Evolutionary conservation across 139 green algal genomes (phyloP), one percentile per base, ranked within the genome.

Genomic region (Tetradesmus lagerheimii): DNA sequence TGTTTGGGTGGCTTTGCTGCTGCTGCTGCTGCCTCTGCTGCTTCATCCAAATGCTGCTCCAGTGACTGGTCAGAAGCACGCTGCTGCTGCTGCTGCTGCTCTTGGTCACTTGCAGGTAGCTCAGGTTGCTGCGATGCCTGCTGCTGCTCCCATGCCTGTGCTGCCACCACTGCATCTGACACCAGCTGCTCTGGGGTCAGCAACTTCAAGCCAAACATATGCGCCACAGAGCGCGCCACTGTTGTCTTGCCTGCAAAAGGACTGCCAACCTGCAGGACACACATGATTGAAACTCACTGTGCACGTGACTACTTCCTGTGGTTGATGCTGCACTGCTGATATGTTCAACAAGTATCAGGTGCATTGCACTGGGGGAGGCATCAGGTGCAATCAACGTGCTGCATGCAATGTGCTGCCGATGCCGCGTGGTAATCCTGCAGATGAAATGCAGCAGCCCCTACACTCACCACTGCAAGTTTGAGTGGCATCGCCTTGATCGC

Each of bases 201-300:
- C 53, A 95, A 90, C 66, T 91, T 87, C 20, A 91, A 27, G 16
- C 87, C 78, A 89, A 89, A 92, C 16, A 37, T n/a, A 29, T 91
- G 84, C 23, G 93, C 90, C 29, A 96, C 79, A 37, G 92, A 87
- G 39, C 92, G 90, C 0, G 95, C 95, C 66, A 94, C 81, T 5
- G 75, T 94, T 39, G 91, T 94, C 93, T 97, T 97, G 80, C 96
- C 96, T 20, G 90, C 53, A 37, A 71, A 87, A 27, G 87, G 87
- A n/a, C 38, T 50, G 1, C 82, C 92, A 27, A 83, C 37, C 91
- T 93, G 50, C 38, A 89, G 3, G 45, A 57, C 25, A 57, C 83
- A 89, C 34, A 16, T 3, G 15, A 15, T 0, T n/a, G 14, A n/a
- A 74, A 16, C 15, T 1, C 62, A 74, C 20, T 15, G 29, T 34